Conservation (phyloP, 2,329 filamentous ascomycete species). For the Sporothrix protearum region DNA sequence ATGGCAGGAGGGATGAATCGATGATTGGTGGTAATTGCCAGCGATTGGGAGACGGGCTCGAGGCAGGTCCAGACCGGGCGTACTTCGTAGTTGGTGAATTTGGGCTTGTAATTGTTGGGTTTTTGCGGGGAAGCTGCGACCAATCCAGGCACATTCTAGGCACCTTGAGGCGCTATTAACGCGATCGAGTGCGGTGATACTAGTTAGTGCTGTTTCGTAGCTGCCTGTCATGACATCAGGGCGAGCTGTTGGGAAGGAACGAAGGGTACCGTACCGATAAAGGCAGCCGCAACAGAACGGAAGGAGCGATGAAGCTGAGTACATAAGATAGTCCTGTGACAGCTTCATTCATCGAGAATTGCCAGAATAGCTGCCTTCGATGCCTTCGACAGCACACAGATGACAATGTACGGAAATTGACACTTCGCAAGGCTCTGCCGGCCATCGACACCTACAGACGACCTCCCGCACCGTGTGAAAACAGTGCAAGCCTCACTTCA, state of each 20-base stretch:
- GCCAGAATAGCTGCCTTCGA: neutral
- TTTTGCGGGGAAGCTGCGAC: conserved; percentile 3
- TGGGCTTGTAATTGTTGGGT: neutral
- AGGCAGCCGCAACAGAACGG: neutral
- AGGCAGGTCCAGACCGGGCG: neutral
- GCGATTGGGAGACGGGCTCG: neutral
- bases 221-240: neutral
- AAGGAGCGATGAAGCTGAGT: neutral
- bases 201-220: neutral
- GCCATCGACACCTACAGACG: neutral
- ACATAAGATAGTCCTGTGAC: neutral
- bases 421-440: neutral
- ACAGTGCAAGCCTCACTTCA: neutral
- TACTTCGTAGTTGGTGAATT: neutral
- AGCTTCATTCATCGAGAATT: neutral
- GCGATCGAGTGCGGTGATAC: too few relatives aligned
- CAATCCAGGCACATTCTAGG: neutral
- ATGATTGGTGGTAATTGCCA: neutral
- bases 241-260: neutral
- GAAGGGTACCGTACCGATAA: neutral
- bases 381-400: neutral
- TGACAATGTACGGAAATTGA: neutral
- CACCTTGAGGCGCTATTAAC: neutral
- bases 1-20: neutral
- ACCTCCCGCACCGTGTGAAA: conserved; percentile 2